phyloP scores from a whole-genome alignment of 352 stramenopile species.

The Elongisporangium anandrum region DNA sequence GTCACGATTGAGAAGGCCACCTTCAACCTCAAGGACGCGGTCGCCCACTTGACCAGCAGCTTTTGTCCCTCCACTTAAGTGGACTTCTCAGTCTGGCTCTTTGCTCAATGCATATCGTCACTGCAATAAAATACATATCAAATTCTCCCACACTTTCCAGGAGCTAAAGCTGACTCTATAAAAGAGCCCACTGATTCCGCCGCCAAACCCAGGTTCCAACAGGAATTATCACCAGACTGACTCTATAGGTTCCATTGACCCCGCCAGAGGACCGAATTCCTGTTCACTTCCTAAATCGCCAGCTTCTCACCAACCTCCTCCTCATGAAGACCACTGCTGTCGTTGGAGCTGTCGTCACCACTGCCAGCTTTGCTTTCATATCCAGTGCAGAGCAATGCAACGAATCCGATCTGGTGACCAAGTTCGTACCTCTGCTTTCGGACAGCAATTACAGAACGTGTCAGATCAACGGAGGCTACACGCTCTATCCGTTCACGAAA shows the following conservation, averaged over 20 bases:
- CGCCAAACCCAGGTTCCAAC: too few species aligned
- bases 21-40: conserved; percentile 20
- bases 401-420: conserved; percentile 11
- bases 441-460: background rate
- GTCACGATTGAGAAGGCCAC: conserved; percentile 13
- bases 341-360: conserved; percentile 9
- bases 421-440: conserved; percentile 4
- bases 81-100: background rate
- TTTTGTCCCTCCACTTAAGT: conserved; percentile 1
- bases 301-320: background rate
- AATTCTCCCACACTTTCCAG: too few species aligned
- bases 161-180: too few species aligned
- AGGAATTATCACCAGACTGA: background rate
- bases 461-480: background rate
- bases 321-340: conserved; percentile 13
- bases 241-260: too few species aligned
- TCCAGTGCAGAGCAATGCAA: conserved; percentile 9
- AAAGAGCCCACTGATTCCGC: too few species aligned
- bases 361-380: background rate
- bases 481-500: background rate
- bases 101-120: too few species aligned
- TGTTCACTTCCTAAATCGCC: too few species aligned
- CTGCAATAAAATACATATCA: too few species aligned
- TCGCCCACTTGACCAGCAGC: conserved; percentile 9
- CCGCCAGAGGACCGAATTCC: too few species aligned